Evolutionary conservation across 805 yeast species (phyloP).

Genomic region (Middelhovenomyces tepae): DNA sequence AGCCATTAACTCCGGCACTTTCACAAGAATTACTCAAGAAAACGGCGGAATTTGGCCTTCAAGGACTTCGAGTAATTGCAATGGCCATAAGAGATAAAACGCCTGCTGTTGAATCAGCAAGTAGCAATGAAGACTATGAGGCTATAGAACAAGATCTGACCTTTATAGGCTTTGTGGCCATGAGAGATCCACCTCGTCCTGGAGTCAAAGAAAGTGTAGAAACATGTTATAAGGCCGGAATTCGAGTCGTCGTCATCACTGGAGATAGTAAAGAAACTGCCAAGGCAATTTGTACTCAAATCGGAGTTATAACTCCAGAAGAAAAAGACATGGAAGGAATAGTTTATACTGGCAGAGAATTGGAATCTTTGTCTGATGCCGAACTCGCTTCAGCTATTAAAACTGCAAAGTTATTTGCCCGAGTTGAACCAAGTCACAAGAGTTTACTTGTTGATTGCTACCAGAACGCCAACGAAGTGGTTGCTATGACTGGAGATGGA

Average conservation of each 20-base stretch:
- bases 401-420: constrained; percentile 40
- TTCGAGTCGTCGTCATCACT: constrained; percentile 41
- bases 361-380: constrained; percentile 25
- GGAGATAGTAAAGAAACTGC: constrained; percentile 43
- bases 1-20: constrained; percentile 20
- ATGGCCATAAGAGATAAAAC: constrained; percentile 31
- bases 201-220: constrained; percentile 37
- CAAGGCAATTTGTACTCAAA: constrained; percentile 39
- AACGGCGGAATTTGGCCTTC: constrained; percentile 33
- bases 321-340: constrained; percentile 32
- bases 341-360: constrained; percentile 36
- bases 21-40: constrained; percentile 27
- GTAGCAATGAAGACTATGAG: constrained; percentile 8
- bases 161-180: constrained; percentile 40
- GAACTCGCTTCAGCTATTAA: constrained; percentile 37
- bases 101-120: constrained; percentile 10
- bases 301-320: constrained; percentile 32
- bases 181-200: constrained; percentile 41
- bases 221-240: constrained; percentile 38
- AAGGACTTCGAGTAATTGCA: constrained; percentile 40
- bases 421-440: constrained; percentile 51
- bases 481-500: constrained; percentile 96
- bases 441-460: constrained; percentile 42
- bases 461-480: constrained; percentile 72
- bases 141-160: constrained; percentile 34